Evolutionary conservation across 305 asterid species (phyloP).

Genomic region (Salvia sclarea): DNA sequence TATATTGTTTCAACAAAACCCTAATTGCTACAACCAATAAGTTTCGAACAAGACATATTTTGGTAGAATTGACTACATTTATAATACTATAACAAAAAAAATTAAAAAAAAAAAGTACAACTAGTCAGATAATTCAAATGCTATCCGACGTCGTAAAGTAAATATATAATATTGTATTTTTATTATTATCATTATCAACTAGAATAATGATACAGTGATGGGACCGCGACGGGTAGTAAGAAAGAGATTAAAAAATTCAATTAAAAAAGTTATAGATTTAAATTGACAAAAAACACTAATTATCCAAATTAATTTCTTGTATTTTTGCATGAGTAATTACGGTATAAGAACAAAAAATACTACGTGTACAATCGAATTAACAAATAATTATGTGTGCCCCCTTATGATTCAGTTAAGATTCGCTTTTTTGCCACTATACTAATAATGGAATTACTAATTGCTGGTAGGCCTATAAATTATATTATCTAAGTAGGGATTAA

Average conservation of each 20-base stretch:
- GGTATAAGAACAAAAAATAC: conserved; percentile 36
- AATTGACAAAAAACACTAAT: not conserved
- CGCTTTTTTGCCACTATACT: conserved; percentile 33
- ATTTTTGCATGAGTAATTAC: conserved; percentile 19
- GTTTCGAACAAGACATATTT: not conserved
- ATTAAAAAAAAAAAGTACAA: not conserved
- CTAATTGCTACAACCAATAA: not conserved
- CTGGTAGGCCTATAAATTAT: not conserved
- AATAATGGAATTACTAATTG: conserved; percentile 28
- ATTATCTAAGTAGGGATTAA: conserved; percentile 27
- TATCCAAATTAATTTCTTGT: not conserved
- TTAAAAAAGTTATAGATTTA: not conserved
- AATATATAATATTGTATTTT: not conserved
- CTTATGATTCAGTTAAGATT: conserved; percentile 42
- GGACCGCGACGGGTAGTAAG: not conserved
- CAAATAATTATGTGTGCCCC: conserved; percentile 38
- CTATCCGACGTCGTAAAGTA: not conserved
- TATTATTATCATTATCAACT: not conserved
- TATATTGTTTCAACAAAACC: not conserved
- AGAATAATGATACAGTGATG: conserved; percentile 13
- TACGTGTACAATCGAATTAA: conserved; percentile 33
- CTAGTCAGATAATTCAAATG: conserved; percentile 18
- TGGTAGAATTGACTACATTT: conserved; percentile 9
- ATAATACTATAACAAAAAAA: not conserved
- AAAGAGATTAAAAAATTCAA: not conserved